Evolutionary conservation across 176 grass and related monocot genomes (phyloP).

Genomic region (Melocanna baccifera): DNA sequence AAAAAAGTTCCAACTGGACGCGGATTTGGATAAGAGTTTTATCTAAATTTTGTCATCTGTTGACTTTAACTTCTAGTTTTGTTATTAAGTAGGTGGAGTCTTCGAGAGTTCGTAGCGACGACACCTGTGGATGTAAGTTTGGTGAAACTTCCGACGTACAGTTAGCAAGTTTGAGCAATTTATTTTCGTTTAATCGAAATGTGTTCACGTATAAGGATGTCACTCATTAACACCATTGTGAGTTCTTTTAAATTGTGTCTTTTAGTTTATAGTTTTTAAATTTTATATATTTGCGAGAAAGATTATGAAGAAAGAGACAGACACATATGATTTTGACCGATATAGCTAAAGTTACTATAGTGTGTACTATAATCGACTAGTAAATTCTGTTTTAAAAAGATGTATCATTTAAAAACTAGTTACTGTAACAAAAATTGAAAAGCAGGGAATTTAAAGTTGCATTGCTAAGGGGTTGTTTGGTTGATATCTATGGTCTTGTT

Average conservation of each 20-base stretch:
- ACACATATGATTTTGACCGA: no score
- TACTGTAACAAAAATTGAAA: no score
- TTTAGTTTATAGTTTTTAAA: no score
- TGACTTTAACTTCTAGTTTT: neutral
- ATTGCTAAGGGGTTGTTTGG: neutral
- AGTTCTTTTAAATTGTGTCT: no score
- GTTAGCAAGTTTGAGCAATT: neutral
- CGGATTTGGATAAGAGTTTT: neutral
- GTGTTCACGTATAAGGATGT: no score
- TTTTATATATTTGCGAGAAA: fast-evolving
- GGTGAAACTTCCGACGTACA: neutral
- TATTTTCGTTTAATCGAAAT: neutral
- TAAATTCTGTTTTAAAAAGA: fast-evolving
- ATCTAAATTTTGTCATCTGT: neutral
- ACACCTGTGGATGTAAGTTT: neutral
- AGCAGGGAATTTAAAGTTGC: neutral
- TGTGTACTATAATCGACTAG: no score
- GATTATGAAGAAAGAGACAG: no score
- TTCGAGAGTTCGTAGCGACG: neutral
- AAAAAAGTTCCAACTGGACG: neutral
- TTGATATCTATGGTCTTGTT: neutral
- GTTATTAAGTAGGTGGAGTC: neutral
- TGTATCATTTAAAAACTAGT: no score
- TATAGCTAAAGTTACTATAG: fast-evolving
- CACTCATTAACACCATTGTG: no score